phyloP scores from a whole-genome alignment of 495 filamentous ascomycete genomes.

The Neurospora pannonica region DNA sequence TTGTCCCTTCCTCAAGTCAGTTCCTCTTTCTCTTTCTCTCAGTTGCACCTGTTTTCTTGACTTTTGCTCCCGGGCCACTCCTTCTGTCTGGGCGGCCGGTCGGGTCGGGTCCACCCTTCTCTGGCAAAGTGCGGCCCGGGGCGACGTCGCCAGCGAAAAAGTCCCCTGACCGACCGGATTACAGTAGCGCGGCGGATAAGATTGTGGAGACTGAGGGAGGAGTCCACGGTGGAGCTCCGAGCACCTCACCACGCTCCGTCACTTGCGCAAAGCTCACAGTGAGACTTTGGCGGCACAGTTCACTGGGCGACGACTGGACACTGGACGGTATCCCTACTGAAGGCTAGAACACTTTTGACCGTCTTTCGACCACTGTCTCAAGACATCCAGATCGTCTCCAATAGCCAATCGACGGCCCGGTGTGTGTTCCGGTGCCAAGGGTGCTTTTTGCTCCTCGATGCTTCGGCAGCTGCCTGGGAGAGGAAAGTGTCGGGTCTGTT shows the following conservation, averaged over 20 bases:
- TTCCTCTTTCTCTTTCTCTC: not conserved
- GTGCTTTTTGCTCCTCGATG: not conserved
- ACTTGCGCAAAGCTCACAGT: not conserved
- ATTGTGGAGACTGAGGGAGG: not conserved
- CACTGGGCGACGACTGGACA: not conserved
- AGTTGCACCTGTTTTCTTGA: not conserved
- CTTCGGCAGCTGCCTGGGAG: not conserved
- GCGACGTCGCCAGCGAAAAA: not conserved
- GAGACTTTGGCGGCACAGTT: not conserved
- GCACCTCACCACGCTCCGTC: not conserved
- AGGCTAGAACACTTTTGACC: not conserved
- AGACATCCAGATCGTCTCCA: not conserved
- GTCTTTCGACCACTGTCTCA: not conserved
- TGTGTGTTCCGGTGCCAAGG: not conserved
- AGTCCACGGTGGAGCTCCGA: not conserved
- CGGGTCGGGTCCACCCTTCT: not conserved
- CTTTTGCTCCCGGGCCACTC: not conserved
- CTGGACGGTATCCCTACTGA: not conserved
- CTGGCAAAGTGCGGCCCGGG: not conserved
- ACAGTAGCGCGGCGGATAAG: not conserved
- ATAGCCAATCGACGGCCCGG: not conserved
- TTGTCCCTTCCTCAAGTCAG: not conserved
- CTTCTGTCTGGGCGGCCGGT: not conserved
- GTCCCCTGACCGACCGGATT: not conserved
- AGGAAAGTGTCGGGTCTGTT: not conserved